Conservation (phyloP, 192 early-diverging fungal genomes). For the Funneliformis mosseae region DNA sequence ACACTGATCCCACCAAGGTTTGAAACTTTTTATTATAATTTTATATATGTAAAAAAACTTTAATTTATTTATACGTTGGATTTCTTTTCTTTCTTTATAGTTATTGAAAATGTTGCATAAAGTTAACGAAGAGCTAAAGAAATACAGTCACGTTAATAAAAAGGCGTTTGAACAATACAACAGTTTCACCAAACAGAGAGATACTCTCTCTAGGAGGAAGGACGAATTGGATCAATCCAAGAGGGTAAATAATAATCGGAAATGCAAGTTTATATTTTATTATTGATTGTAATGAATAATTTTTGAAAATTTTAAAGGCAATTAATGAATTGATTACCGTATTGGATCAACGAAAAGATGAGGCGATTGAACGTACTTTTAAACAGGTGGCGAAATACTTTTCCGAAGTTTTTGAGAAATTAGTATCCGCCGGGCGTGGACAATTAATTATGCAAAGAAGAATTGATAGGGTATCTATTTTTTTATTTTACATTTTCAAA, state of each 20-base stretch:
- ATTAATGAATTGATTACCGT: constrained; percentile 87
- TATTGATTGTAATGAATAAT: background rate
- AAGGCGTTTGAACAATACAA: constrained; percentile 98
- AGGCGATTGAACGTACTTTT: constrained; percentile 96
- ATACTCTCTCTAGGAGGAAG: constrained; percentile 79
- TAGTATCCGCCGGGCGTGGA: constrained; percentile 86
- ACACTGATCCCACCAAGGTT: constrained; percentile 53
- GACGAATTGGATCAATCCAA: constrained; percentile 86
- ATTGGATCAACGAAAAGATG: constrained; percentile 95
- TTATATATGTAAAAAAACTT: background rate
- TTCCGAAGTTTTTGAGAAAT: constrained; percentile 82
- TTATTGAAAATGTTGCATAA: constrained; percentile 69
- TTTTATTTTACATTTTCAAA: background rate
- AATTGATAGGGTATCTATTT: constrained; percentile 47
- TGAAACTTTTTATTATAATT: background rate
- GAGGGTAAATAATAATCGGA: constrained; percentile 40
- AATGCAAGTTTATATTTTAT: constrained; percentile 16
- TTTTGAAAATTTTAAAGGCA: constrained; percentile 47
- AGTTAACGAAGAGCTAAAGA: constrained; percentile 84
- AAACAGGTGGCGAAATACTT: constrained; percentile 90
- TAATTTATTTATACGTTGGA: background rate
- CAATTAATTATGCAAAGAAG: constrained; percentile 83
- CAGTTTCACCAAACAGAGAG: constrained; percentile 91
- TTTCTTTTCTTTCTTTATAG: constrained; percentile 35
- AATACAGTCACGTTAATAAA: constrained; percentile 96